Percentiles rank a stretch among this genome's conserved stretches.
phyloP scores from a whole-genome alignment of 495 filamentous ascomycete species.

The Penicillium verhagenii region DNA sequence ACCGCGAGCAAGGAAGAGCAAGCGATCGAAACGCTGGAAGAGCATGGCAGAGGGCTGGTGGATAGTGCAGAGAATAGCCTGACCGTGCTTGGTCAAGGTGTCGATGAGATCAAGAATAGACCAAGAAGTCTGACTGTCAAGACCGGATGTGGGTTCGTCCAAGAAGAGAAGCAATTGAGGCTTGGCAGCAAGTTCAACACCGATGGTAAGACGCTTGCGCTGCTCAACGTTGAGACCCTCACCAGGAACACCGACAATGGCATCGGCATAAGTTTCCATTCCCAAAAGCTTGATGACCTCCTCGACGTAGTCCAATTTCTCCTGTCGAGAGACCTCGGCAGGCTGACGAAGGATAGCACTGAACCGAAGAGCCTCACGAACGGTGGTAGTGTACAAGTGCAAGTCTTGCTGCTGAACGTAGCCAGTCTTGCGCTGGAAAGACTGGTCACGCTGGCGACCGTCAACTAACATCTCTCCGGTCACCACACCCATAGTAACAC shows the following conservation, averaged over 20 bases:
- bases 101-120: conserved; percentile 81
- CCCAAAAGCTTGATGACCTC: conserved; percentile 90
- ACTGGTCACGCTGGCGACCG: conserved; percentile 56
- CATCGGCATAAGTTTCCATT: conserved; percentile 83
- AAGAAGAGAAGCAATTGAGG: conserved; percentile 83
- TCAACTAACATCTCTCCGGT: conserved; percentile 53
- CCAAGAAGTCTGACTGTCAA: conserved; percentile 86
- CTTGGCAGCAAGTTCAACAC: conserved; percentile 83
- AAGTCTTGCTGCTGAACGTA: conserved; percentile 97
- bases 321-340: conserved; percentile 59
- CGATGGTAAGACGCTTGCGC: conserved; percentile 79
- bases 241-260: conserved; percentile 82
- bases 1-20: conserved; percentile 79
- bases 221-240: conserved; percentile 74
- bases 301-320: conserved; percentile 88
- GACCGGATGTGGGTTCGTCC: conserved; percentile 41
- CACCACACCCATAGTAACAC: conserved; percentile 48
- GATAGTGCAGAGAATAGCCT: conserved; percentile 93
- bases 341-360: conserved; percentile 83
- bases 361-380: conserved; percentile 76
- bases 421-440: conserved; percentile 89
- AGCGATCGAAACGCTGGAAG: conserved; percentile 90
- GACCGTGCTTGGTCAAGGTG: conserved; percentile 83
- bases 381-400: conserved; percentile 81
- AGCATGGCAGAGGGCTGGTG: conserved; percentile 94